Evolutionary conservation across 75 land plant genomes (phyloP).

Genomic region (Sequoiadendron giganteum): DNA sequence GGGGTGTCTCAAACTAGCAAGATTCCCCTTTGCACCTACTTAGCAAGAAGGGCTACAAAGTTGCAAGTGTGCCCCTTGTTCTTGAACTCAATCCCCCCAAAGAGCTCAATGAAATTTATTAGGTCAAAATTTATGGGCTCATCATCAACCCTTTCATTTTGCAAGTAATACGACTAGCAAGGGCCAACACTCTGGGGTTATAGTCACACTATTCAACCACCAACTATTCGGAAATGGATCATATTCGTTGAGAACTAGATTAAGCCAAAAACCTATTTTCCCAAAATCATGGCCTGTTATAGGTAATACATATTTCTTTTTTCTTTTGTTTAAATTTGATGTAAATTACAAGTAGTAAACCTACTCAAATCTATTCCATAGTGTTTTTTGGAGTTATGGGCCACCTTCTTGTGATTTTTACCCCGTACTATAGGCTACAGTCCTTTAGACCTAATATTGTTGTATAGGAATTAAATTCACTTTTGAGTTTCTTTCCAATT

Average conservation of each 20-base stretch:
- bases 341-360: too few relatives aligned
- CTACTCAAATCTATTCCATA: neutral
- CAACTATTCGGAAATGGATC: slow-evolving; percentile 86
- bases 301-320: slow-evolving; percentile 33
- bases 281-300: slow-evolving; percentile 96
- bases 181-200: slow-evolving; percentile 76
- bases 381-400: neutral
- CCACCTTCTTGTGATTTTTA: too few relatives aligned
- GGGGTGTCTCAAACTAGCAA: slow-evolving; percentile 97
- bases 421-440: neutral
- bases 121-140: slow-evolving; percentile 78
- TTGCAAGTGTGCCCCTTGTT: slow-evolving; percentile 95
- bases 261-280: slow-evolving; percentile 67
- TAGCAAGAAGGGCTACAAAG: slow-evolving; percentile 95
- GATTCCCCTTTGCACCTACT: slow-evolving; percentile 89
- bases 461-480: neutral
- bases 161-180: slow-evolving; percentile 75
- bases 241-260: slow-evolving; percentile 77
- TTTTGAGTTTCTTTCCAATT: neutral
- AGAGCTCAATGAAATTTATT: slow-evolving; percentile 69
- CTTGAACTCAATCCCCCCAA: slow-evolving; percentile 70
- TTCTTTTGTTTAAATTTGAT: neutral
- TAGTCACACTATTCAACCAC: slow-evolving; percentile 3
- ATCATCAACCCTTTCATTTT: slow-evolving; percentile 74
- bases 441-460: neutral